phyloP scores from a whole-genome alignment of 129 eudicot genomes.

The Centella asiatica region DNA sequence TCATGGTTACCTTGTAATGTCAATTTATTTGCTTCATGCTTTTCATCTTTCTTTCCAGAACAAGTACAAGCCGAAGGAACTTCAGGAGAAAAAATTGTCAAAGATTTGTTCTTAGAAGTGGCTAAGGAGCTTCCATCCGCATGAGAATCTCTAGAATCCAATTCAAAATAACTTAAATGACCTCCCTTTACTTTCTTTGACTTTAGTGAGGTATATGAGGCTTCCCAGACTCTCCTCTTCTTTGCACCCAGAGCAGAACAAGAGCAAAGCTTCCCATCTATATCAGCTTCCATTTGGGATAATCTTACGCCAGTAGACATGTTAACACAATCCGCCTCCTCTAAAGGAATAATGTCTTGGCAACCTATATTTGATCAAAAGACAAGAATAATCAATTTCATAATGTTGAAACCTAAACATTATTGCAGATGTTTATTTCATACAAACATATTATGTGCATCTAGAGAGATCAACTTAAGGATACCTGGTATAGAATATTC shows the following conservation, averaged over 20 bases:
- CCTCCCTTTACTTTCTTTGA: slow-evolving; percentile 90
- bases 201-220: slow-evolving; percentile 66
- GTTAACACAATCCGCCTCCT: slow-evolving; percentile 13
- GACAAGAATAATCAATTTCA: slow-evolving; percentile 2
- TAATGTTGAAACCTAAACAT: neutral
- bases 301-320: slow-evolving; percentile 18
- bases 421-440: neutral
- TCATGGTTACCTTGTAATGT: slow-evolving; percentile 14
- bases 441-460: neutral
- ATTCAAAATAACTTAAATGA: slow-evolving; percentile 36
- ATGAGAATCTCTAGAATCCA: slow-evolving; percentile 25
- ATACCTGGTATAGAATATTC: neutral
- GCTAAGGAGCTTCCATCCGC: slow-evolving; percentile 23
- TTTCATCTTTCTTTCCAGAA: slow-evolving; percentile 12
- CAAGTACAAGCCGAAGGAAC: slow-evolving; percentile 7
- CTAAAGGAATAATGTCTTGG: slow-evolving; percentile 26
- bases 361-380: slow-evolving; percentile 22
- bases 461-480: neutral
- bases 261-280: slow-evolving; percentile 28
- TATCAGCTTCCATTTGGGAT: slow-evolving; percentile 19
- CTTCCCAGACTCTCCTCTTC: slow-evolving; percentile 87
- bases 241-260: slow-evolving; percentile 44
- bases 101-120: slow-evolving; percentile 11
- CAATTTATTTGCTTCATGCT: slow-evolving; percentile 4
- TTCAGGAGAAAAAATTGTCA: slow-evolving; percentile 17